phyloP scores from a whole-genome alignment of 306 rosid species.

The Glycine soja region DNA sequence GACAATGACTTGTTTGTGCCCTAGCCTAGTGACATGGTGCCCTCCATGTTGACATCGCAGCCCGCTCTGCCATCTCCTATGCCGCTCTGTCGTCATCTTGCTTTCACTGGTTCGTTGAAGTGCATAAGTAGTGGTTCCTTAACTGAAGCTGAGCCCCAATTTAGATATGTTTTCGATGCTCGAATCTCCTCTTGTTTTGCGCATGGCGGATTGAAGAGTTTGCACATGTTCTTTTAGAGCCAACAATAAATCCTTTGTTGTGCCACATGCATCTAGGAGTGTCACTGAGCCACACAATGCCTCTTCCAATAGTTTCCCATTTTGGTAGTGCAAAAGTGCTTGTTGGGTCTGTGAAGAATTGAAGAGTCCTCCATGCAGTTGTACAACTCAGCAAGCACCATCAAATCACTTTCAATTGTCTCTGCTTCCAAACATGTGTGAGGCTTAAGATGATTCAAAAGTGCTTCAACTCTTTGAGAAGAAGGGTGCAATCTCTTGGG shows the following conservation, averaged over 20 bases:
- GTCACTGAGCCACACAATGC: constrained; percentile 58
- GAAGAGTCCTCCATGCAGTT: too few species aligned
- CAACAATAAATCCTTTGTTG: constrained; percentile 55
- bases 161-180: constrained; percentile 55
- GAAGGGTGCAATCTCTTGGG: too few species aligned
- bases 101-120: too few species aligned
- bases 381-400: too few species aligned
- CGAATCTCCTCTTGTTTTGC: constrained; percentile 63
- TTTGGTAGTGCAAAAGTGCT: constrained; percentile 54
- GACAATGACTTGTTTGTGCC: too few species aligned
- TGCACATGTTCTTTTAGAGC: constrained; percentile 61
- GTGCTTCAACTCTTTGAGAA: constrained; percentile 63
- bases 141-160: too few species aligned
- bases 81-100: too few species aligned
- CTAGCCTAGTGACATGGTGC: too few species aligned
- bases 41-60: too few species aligned
- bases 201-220: constrained; percentile 63
- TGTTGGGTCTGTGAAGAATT: too few species aligned
- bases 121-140: too few species aligned
- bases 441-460: constrained; percentile 56
- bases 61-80: too few species aligned
- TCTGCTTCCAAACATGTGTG: constrained; percentile 40
- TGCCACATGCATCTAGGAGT: constrained; percentile 64
- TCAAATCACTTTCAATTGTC: constrained; percentile 54
- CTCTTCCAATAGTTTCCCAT: constrained; percentile 54